Conservation (phyloP, 2,329 filamentous ascomycete species). For the Fusarium longipes region DNA sequence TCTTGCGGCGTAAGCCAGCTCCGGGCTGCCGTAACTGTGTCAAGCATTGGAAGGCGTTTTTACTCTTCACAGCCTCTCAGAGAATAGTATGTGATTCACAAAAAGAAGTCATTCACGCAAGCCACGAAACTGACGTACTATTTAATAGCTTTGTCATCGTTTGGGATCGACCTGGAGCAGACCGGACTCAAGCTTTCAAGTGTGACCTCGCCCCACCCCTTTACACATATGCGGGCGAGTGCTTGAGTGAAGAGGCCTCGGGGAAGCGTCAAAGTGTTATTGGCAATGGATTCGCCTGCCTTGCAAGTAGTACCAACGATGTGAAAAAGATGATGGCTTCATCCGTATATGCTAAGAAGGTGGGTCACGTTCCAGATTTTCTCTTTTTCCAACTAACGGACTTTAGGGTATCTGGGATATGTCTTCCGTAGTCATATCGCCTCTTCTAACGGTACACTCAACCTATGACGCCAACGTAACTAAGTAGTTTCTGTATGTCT, state of each 20-base stretch:
- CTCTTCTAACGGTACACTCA: constrained; percentile 3
- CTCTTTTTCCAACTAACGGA: neutral
- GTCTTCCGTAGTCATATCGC: neutral
- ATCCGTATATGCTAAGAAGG: constrained; percentile 6
- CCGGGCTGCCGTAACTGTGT: neutral
- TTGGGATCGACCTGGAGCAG: constrained; percentile 6
- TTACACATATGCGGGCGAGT: neutral
- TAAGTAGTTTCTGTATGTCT: neutral
- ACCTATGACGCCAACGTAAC: constrained; percentile 50
- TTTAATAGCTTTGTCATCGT: neutral
- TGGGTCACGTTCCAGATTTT: neutral
- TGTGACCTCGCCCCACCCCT: neutral
- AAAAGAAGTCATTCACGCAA: too few relatives aligned
- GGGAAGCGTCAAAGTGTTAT: neutral
- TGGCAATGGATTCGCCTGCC: constrained; percentile 1
- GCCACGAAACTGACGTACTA: neutral
- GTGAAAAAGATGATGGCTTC: neutral
- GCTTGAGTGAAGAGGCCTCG: neutral
- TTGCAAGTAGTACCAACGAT: neutral
- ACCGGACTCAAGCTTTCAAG: neutral
- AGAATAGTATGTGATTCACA: neutral
- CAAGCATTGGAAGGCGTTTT: neutral
- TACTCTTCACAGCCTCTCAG: neutral
- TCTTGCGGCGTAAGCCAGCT: neutral
- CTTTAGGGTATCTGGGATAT: constrained; percentile 6